Base-by-base conservation (phyloP, 1,139 yeast genomes). In the Trichomonascaceae sp. region DNA sequence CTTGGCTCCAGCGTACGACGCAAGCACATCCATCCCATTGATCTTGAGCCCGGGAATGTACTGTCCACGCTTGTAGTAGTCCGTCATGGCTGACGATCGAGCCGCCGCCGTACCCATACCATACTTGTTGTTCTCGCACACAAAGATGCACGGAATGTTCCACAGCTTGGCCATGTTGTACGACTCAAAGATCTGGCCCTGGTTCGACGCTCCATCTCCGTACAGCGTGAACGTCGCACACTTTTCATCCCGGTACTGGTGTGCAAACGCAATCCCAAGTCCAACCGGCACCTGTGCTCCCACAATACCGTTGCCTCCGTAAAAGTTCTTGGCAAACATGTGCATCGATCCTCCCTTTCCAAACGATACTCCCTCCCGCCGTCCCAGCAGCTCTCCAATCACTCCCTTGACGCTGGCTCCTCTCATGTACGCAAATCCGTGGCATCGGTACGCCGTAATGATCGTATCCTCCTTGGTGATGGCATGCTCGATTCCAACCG, bases 331-430 rank as follows among this genome's bases (percentile, higher is more conserved):
- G 37, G 93, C 82, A 60, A 79, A 89, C 89, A 89, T 82, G 68
- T 89, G 98, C 98, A 89, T 89, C 43, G 98, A 89, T 50, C 98
- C 98, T 65, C 98, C 98, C 65, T 89, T 89, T 66, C 98, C 98
- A 64, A 67, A 78, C 30, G 96, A 80, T 43, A 82, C 92, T 67
- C 98, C 98, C 38, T 78, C 65, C 66, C 95, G 77, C 66, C 80
- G 81, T 51, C 98, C 98, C 87, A 89, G 80, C 62, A 89, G 71
- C 65, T 89, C 98, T 42, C 94, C 97, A 51, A 92, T 67, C 42
- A 89, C 93, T 40, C 73, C 76, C 62, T 81, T 76, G 48, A 87
- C 94, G 18, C 94, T 68, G 23, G 93, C 82, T 45, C 98, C 98
- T 62, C 98, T 76, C 79, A 82, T 76, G 68, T 74, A 81, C 30